Percentiles rank a stretch among this genome's conserved stretches.
Conservation (phyloP, 495 filamentous ascomycete genomes). For the Acidiella bohemica region DNA sequence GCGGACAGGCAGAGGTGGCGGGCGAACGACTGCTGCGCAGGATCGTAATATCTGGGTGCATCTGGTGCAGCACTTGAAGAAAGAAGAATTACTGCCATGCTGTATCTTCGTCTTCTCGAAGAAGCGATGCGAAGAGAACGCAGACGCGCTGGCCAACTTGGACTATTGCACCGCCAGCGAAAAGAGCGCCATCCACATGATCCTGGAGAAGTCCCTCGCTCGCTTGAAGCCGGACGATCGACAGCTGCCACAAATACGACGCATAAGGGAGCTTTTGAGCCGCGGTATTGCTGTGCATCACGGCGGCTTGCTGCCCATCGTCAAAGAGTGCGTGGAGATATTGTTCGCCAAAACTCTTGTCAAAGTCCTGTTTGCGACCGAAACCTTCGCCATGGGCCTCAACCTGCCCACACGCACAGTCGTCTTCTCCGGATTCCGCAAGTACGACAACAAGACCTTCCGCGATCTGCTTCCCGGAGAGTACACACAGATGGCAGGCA, state of each 20-base stretch:
- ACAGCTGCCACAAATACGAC: slow-evolving; percentile 73
- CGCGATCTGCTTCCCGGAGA: slow-evolving; percentile 86
- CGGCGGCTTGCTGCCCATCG: slow-evolving; percentile 86
- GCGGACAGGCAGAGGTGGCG: slow-evolving; percentile 68
- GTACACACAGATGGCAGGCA: slow-evolving; percentile 96
- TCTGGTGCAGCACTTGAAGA: slow-evolving; percentile 77
- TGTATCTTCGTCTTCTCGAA: slow-evolving; percentile 99
- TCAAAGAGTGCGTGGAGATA: slow-evolving; percentile 96
- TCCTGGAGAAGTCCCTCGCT: slow-evolving; percentile 88
- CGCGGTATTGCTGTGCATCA: slow-evolving; percentile 94
- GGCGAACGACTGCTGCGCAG: slow-evolving; percentile 73
- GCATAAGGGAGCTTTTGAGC: slow-evolving; percentile 70
- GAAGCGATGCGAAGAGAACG: slow-evolving; percentile 91
- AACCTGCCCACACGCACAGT: slow-evolving; percentile 94
- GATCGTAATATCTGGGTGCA: slow-evolving; percentile 97
- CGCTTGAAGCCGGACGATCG: slow-evolving; percentile 85
- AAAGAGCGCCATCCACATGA: slow-evolving; percentile 95
- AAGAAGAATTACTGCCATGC: slow-evolving; percentile 71
- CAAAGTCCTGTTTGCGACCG: slow-evolving; percentile 92
- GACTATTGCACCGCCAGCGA: slow-evolving; percentile 86
- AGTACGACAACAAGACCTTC: slow-evolving; percentile 85
- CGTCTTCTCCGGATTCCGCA: slow-evolving; percentile 92
- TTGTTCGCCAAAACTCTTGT: slow-evolving; percentile 88
- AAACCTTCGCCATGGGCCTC: slow-evolving; percentile 97
- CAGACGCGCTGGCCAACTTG: slow-evolving; percentile 82